These are phyloP conservation scores for Limonium bicolor DNA, from an alignment of 148 eudicot genomes.

Conservation along the genomic window DNA sequence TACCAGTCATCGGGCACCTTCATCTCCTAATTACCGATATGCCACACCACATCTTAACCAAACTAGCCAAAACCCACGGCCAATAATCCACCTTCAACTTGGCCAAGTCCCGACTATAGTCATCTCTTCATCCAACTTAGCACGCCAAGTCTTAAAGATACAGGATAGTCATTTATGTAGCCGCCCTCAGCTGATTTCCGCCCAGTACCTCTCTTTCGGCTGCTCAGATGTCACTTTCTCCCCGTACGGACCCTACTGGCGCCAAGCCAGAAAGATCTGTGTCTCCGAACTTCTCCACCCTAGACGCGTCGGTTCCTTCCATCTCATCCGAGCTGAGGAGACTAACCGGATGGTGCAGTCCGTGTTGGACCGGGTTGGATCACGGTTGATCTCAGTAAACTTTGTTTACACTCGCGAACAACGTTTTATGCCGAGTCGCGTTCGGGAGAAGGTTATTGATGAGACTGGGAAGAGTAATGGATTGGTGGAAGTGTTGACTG, in stretches of 20 bases:
- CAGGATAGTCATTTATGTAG: slow-evolving; percentile 25
- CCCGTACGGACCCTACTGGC: slow-evolving; percentile 48
- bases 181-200: slow-evolving; percentile 31
- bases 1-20: slow-evolving; percentile 1
- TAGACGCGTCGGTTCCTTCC: slow-evolving; percentile 33
- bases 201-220: slow-evolving; percentile 27
- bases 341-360: slow-evolving; percentile 13
- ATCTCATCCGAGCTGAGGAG: slow-evolving; percentile 24
- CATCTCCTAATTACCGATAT: slow-evolving; percentile 3
- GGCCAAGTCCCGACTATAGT: slow-evolving; percentile 5
- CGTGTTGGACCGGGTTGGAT: slow-evolving; percentile 4
- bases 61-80: not conserved
- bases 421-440: slow-evolving; percentile 36
- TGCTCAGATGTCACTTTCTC: slow-evolving; percentile 50
- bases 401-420: slow-evolving; percentile 30
- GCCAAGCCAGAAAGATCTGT: slow-evolving; percentile 41
- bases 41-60: slow-evolving; percentile 4
- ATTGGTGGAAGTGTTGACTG: slow-evolving; percentile 24
- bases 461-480: slow-evolving; percentile 10
- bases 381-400: slow-evolving; percentile 16
- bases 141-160: slow-evolving; percentile 18
- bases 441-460: slow-evolving; percentile 51
- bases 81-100: not conserved
- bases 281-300: slow-evolving; percentile 33
- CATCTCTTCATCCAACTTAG: slow-evolving; percentile 1